phyloP scores from a whole-genome alignment of 2,329 filamentous ascomycete genomes.

The Tolypocladium amazonense region DNA sequence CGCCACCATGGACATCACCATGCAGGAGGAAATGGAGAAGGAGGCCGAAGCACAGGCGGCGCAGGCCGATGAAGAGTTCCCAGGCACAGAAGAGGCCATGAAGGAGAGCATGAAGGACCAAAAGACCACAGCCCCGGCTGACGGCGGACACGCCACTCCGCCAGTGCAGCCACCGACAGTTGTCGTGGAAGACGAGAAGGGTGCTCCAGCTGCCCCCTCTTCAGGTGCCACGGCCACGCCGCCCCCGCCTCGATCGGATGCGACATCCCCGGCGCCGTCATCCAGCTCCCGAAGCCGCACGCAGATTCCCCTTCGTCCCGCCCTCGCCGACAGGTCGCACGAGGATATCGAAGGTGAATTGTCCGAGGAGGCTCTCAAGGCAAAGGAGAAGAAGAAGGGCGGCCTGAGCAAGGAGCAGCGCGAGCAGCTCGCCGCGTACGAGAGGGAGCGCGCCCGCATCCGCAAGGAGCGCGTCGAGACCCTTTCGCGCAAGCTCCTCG shows the following conservation, averaged over 20 bases:
- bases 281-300: slow-evolving; percentile 30
- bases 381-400: slow-evolving; percentile 72
- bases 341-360: slow-evolving; percentile 65
- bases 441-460: slow-evolving; percentile 71
- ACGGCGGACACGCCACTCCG: slow-evolving; percentile 7
- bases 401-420: slow-evolving; percentile 84
- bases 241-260: slow-evolving; percentile 20
- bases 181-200: slow-evolving; percentile 28
- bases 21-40: slow-evolving; percentile 59
- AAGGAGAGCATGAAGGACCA: slow-evolving; percentile 41
- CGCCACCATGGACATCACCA: slow-evolving; percentile 96
- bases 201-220: slow-evolving; percentile 8
- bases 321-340: slow-evolving; percentile 69
- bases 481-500: slow-evolving; percentile 72
- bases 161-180: slow-evolving; percentile 23
- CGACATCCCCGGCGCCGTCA: slow-evolving; percentile 30
- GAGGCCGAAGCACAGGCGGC: slow-evolving; percentile 36
- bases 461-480: slow-evolving; percentile 85
- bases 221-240: slow-evolving; percentile 11
- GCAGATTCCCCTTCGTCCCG: slow-evolving; percentile 66
- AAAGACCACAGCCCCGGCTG: slow-evolving; percentile 17
- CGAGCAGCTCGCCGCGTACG: slow-evolving; percentile 81
- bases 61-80: slow-evolving; percentile 38
- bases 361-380: slow-evolving; percentile 37
- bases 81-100: slow-evolving; percentile 45